phyloP scores from a whole-genome alignment of 768 basidiomycete species.

The Agaricus sinodeliciosus region DNA sequence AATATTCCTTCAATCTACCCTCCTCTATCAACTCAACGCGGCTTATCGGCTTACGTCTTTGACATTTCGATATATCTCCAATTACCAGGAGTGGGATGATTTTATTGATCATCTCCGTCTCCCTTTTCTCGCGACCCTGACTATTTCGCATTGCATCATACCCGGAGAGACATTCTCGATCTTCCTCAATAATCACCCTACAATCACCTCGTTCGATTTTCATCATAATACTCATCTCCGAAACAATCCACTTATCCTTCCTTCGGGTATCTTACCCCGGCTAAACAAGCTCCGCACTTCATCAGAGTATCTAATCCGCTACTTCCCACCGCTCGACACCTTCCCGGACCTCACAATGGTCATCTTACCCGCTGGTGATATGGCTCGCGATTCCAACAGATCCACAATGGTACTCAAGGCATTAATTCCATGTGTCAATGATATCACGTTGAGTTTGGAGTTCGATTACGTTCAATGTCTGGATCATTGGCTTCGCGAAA shows the following conservation, averaged over 20 bases:
- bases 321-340: slow-evolving; percentile 6
- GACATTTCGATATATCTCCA: slow-evolving; percentile 8
- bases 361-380: slow-evolving; percentile 8
- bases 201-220: slow-evolving; percentile 7
- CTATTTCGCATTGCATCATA: slow-evolving; percentile 9
- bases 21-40: slow-evolving; percentile 3
- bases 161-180: slow-evolving; percentile 1
- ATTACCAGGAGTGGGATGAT: slow-evolving; percentile 7
- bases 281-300: slow-evolving; percentile 1
- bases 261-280: slow-evolving; percentile 1
- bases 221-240: slow-evolving; percentile 8
- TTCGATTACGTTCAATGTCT: slow-evolving; percentile 6
- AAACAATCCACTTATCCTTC: slow-evolving; percentile 4
- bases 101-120: slow-evolving; percentile 2
- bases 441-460: slow-evolving; percentile 7
- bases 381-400: slow-evolving; percentile 5
- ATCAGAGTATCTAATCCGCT: slow-evolving; percentile 9
- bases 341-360: slow-evolving; percentile 1
- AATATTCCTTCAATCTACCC: slow-evolving; percentile 6
- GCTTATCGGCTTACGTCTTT: slow-evolving; percentile 4
- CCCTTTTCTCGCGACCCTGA: background rate
- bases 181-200: slow-evolving; percentile 7
- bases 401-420: slow-evolving; percentile 7
- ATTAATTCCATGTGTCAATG: slow-evolving; percentile 3
- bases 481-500: slow-evolving; percentile 6